Base-by-base conservation (phyloP, 2,329 filamentous ascomycete genomes). In the Pseudocercospora eumusae region DNA sequence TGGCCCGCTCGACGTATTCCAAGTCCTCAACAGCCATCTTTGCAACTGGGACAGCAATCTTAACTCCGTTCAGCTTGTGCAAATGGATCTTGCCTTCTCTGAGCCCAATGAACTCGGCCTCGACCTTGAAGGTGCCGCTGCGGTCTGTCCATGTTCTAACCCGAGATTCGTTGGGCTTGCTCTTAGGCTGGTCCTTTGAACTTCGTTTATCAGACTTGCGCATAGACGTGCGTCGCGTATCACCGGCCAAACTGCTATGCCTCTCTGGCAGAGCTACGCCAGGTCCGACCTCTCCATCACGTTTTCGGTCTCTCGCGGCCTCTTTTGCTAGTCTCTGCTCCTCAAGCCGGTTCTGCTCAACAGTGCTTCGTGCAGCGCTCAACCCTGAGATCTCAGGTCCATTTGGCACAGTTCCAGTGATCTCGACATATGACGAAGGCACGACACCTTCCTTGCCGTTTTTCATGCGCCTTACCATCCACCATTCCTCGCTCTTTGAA, bases 11-110 rank as follows among this genome's bases (percentile, higher is more conserved):
- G 60, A 99, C 93, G 71, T 96, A 98, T 77, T 97, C 93, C 42
- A 99, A 82, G 77, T 99, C 95, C 72, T 93, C 90, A 45, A 92
- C 83, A 0, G 93, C 96, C 95, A 99, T 99, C 76, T 99, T 99
- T 42, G 87, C 82, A 27, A 98, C 86, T 2, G 95, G 95, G 3
- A 99, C 95, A 8, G 95, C 95, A 76, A 99, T 99, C 78, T 98
- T 98, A 71, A 99, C 92, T 40, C 95, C 95, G 74, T 99, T 99
- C 78, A 92, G 84, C 80, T 99, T 99, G 81, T 99, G 95, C 21
- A 99, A 82, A 77, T 99, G 96, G 68, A 99, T 96, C 77, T 98
- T 98, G 66, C 93, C 92, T 74, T 98, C 95, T 75, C 92, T 92
- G 57, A 98, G 84, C 27, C 92, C 93, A 56, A 99, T 86, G 73